These are phyloP conservation scores for Agaricus subrufescens DNA, from an alignment of 768 basidiomycete species.

Conservation along the genomic window DNA sequence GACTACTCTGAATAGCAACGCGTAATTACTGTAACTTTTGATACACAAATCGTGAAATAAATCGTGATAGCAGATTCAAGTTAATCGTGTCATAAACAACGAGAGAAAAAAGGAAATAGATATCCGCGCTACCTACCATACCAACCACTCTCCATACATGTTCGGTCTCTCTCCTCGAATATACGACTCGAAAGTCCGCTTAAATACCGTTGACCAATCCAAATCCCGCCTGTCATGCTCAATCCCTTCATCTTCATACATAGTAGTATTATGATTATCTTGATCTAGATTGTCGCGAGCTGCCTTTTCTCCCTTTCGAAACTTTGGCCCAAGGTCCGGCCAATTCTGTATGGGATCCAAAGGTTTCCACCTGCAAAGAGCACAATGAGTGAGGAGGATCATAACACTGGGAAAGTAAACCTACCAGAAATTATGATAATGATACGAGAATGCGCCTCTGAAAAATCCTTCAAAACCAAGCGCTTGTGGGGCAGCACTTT, in stretches of 20 bases:
- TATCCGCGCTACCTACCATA: slow-evolving; percentile 33
- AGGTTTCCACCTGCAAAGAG: slow-evolving; percentile 78
- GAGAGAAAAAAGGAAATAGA: neutral
- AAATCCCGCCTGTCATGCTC: slow-evolving; percentile 75
- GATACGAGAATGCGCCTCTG: slow-evolving; percentile 92
- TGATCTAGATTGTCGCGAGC: slow-evolving; percentile 40
- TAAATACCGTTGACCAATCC: slow-evolving; percentile 91
- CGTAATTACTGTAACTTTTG: slow-evolving; percentile 5
- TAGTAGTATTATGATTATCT: slow-evolving; percentile 18
- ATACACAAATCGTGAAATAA: slow-evolving; percentile 4
- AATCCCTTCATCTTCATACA: slow-evolving; percentile 41
- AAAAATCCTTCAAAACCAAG: slow-evolving; percentile 96
- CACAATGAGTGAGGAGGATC: slow-evolving; percentile 3
- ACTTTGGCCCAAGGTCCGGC: slow-evolving; percentile 86
- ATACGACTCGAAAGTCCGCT: slow-evolving; percentile 93
- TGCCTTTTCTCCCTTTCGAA: slow-evolving; percentile 67
- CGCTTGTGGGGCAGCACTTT: slow-evolving; percentile 79
- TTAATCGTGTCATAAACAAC: neutral
- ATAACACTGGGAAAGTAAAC: no score
- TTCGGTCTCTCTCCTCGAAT: slow-evolving; percentile 89
- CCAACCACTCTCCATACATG: slow-evolving; percentile 87
- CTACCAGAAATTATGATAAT: slow-evolving; percentile 93
- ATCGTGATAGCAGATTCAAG: neutral
- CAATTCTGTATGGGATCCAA: slow-evolving; percentile 93
- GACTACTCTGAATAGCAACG: slow-evolving; percentile 6